phyloP scores from a whole-genome alignment of 1,284 basidiomycete genomes.

The Ganoderma lingzhi region DNA sequence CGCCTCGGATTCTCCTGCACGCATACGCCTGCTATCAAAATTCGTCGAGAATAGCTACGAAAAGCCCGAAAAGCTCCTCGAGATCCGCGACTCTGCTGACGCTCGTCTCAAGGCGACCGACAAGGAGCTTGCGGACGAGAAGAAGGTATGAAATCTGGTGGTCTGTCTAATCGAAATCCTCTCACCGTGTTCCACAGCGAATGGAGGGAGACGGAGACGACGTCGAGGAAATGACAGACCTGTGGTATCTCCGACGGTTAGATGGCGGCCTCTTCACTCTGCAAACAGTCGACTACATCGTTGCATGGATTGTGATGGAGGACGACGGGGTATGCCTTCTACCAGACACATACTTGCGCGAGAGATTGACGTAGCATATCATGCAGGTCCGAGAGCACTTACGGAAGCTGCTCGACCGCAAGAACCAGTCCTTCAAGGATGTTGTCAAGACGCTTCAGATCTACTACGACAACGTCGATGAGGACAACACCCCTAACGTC shows the following conservation, averaged over 20 bases:
- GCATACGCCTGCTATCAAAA: constrained; percentile 90
- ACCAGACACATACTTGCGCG: too few species aligned
- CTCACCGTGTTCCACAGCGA: constrained; percentile 47
- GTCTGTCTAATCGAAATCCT: not conserved
- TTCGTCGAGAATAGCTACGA: constrained; percentile 94
- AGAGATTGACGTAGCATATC: constrained; percentile 25
- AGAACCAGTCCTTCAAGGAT: constrained; percentile 70
- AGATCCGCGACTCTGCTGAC: constrained; percentile 80
- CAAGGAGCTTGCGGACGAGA: constrained; percentile 69
- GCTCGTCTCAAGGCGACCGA: constrained; percentile 67
- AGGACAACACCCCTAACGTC: constrained; percentile 46
- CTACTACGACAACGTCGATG: constrained; percentile 79
- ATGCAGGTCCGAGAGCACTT: constrained; percentile 78
- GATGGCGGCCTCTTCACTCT: constrained; percentile 90
- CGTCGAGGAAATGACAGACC: constrained; percentile 72
- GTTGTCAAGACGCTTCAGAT: constrained; percentile 70
- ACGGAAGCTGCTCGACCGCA: constrained; percentile 77
- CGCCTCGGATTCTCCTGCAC: constrained; percentile 81
- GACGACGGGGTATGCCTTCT: constrained; percentile 86
- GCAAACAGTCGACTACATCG: constrained; percentile 91
- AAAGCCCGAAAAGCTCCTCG: constrained; percentile 92
- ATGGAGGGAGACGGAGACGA: constrained; percentile 66
- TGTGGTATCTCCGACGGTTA: constrained; percentile 85
- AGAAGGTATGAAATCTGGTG: constrained; percentile 55
- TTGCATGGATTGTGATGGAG: constrained; percentile 98